Base-by-base conservation (phyloP, 225 moss, liverwort and hornwort genomes). In the Polytrichum formosum region DNA sequence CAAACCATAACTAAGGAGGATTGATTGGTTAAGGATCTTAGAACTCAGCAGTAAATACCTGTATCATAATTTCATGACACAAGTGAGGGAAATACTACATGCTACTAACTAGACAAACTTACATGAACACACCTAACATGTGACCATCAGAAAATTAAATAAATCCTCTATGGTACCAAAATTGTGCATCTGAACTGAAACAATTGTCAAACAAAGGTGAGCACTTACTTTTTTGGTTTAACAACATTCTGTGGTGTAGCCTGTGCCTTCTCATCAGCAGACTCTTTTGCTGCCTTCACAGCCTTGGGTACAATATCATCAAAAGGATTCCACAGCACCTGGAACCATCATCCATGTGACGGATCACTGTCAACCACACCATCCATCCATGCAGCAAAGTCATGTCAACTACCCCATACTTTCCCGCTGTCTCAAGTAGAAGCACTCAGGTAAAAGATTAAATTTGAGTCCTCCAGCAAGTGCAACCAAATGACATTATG, bases 321-420 rank as follows among this genome's bases (percentile, higher is more conserved):
- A 79, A 93, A 99, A 53, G 98, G 98, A 90, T 99, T 99, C 98
- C 98, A 99, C 77, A 99, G 91, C 85, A 99, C 98, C 93, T 94
- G 93, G 83, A 86, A 87, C 82, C 84, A 88, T 84, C 82, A 88
- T 88, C 84, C 91, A 92, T 79, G 83, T 83, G 84, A 90, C 81
- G 85, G 82, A 85, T 84, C 88, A 91, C 87, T 90, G 91, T 93
- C 93, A 93, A 91, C 70, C 83, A 91, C 91, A 88, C 70, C 79
- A 85, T 82, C 76, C 84, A 88, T 88, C 87, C 81, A 87, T 84
- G 81, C 81, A 79, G 88, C 84, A 75, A 59, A 73, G 71, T 77
- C 77, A 72, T 78, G 86, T 86, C 83, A 86, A 86, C 74, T 74
- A 73, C 77, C 76, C 81, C 54, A 69, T 20, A 58, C 58, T 58